These are phyloP conservation scores for Fusarium dlaminii DNA, from an alignment of 2,329 filamentous ascomycete genomes.

Conservation along the genomic window DNA sequence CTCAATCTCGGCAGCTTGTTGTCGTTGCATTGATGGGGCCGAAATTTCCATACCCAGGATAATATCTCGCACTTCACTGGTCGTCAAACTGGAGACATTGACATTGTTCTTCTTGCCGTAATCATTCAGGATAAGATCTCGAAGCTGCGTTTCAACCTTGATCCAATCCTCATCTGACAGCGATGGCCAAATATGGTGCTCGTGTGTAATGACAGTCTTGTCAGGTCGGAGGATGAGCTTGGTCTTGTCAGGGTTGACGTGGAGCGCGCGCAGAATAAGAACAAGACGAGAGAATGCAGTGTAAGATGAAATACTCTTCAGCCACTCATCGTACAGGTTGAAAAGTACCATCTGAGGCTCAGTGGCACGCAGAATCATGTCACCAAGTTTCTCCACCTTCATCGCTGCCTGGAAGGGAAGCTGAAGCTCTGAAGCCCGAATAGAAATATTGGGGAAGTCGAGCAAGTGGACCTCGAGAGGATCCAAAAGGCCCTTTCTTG, in stretches of 20 bases:
- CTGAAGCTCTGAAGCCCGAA: constrained; percentile 95
- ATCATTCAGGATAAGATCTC: constrained; percentile 96
- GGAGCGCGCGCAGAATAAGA: constrained; percentile 90
- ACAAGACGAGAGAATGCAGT: constrained; percentile 97
- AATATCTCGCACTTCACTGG: constrained; percentile 96
- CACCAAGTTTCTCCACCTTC: constrained; percentile 99
- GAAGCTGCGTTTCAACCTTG: constrained; percentile 96
- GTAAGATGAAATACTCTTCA: constrained; percentile 98
- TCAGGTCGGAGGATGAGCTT: constrained; percentile 94
- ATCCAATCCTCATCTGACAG: constrained; percentile 98
- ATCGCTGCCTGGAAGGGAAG: constrained; percentile 99
- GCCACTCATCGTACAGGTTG: constrained; percentile 98
- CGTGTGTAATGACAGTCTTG: constrained; percentile 97
- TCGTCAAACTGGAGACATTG: constrained; percentile 96
- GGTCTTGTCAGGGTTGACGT: constrained; percentile 98
- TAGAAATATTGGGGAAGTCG: constrained; percentile 99
- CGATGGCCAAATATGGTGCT: constrained; percentile 98
- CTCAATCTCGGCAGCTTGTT: constrained; percentile 98
- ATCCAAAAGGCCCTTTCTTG: constrained; percentile 94
- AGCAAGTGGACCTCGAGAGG: constrained; percentile 96
- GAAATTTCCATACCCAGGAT: constrained; percentile 99
- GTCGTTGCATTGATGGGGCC: constrained; percentile 95
- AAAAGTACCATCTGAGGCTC: constrained; percentile 99
- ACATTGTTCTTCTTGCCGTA: constrained; percentile 99
- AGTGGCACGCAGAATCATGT: constrained; percentile 97